Conservation (phyloP, 2,329 filamentous ascomycete genomes). For the Colletotrichum filicis region DNA sequence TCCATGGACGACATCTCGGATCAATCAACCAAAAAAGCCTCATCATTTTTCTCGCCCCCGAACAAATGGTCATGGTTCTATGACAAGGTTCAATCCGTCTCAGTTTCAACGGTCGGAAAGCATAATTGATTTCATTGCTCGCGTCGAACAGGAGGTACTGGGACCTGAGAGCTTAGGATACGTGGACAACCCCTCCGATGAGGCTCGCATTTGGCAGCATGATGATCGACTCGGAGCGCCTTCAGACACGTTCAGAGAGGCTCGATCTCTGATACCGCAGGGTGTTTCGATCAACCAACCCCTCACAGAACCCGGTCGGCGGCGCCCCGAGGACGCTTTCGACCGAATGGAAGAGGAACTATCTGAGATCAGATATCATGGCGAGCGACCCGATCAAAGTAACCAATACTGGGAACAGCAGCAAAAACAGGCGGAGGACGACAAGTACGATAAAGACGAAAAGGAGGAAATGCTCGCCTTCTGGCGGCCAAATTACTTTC, state of each 20-base stretch:
- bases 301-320: not conserved
- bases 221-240: not conserved
- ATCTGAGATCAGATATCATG: not conserved
- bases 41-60: not conserved
- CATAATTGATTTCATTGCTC: conserved; percentile 47
- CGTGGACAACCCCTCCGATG: not conserved
- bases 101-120: conserved; percentile 36
- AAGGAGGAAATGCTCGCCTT: conserved; percentile 49
- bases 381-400: not conserved
- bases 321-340: not conserved
- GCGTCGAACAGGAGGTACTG: conserved; percentile 45
- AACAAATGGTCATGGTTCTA: not conserved
- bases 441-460: conserved; percentile 13
- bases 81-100: conserved; percentile 24
- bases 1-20: not conserved
- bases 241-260: not conserved
- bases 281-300: not conserved
- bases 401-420: not conserved
- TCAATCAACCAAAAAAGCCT: not conserved
- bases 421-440: not conserved
- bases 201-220: not conserved
- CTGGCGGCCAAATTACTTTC: conserved; percentile 54
- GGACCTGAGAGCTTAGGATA: not conserved
- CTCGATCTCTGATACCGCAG: not conserved
- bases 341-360: not conserved